Evolutionary conservation across 768 basidiomycete genomes (phyloP), one percentile per base, ranked within the genome.

Genomic region (Strobilomyces echinocephalus): DNA sequence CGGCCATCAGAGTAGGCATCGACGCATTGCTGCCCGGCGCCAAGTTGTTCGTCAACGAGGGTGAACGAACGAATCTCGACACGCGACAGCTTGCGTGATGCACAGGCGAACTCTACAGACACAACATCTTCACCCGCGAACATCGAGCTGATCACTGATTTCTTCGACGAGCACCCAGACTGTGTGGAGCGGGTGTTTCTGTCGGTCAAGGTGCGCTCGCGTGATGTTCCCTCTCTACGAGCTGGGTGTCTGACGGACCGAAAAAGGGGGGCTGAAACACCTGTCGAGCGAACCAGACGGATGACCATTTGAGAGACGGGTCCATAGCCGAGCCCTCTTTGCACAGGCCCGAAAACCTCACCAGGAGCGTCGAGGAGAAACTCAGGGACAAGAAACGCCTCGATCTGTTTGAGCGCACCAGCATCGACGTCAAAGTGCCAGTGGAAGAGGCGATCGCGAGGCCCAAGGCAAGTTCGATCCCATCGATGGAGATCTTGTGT

Each of bases 321-420:
- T 16, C 35, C 14, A 11, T 35, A 11, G 15, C 35, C 7, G 15
- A 35, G 2, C 14, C 33, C 33, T 34, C 5, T 14, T 35, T 14
- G 12, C 21, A 12, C 12, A 65, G 67, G 2, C 58, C 60, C 7
- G 79, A 76, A 51, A 76, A 75, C 58, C 62, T 84, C 8, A 64
- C 76, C 9, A 64, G 72, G n/a, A 80, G 82, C 35, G 49, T 84
- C 14, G 64, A 73, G 51, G 69, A 66, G 5, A 71, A 71, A 18
- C 69, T 86, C 6, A 75, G 80, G 9, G 75, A 76, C 15, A 76
- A 71, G 51, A 82, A 81, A 68, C 76, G 73, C 44, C 62, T 86
- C 52, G 86, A 88, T 63, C 65, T 88, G 2, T 88, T 79, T 66
- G 68, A 85, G 62, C 70, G 71, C 26, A 78, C 81, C 8, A 73